phyloP scores from a whole-genome alignment of 441 rosid genomes.

The Bruguiera hainesii region DNA sequence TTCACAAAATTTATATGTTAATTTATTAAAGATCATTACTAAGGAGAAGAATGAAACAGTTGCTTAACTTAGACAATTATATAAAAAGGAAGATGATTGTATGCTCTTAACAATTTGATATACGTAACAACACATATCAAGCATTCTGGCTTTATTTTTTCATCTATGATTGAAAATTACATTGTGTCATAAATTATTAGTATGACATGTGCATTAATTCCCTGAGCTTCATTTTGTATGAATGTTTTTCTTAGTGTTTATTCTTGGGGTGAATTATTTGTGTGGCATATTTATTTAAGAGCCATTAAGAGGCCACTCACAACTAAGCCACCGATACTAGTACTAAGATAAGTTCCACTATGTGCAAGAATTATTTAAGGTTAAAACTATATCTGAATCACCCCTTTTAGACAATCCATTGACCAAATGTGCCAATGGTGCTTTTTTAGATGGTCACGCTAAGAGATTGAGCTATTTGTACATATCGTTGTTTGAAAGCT shows the following conservation, averaged over 20 bases:
- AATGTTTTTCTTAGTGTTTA: not conserved
- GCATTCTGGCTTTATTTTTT: not conserved
- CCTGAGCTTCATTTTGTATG: not conserved
- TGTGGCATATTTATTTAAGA: conserved; percentile 1
- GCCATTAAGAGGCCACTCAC: not conserved
- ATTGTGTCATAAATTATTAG: not conserved
- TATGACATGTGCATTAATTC: not conserved
- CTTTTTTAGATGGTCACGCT: not conserved
- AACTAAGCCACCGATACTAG: not conserved
- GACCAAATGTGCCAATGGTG: not conserved
- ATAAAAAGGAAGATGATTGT: conserved; percentile 72
- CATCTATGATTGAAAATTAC: not conserved
- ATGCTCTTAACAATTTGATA: conserved; percentile 28
- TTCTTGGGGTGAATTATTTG: not conserved
- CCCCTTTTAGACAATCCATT: not conserved
- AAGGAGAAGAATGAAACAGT: conserved; percentile 42
- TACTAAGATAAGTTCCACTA: not conserved
- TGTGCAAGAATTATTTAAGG: conserved; percentile 2
- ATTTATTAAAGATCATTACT: conserved; percentile 27
- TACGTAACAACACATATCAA: not conserved
- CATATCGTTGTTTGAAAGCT: no score
- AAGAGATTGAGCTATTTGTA: no score
- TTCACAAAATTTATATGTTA: no score
- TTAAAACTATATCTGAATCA: conserved; percentile 1
- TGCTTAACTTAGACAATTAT: conserved; percentile 50